Evolutionary conservation across 768 basidiomycete genomes (phyloP).

Genomic region (Cystobasidium tubakii): DNA sequence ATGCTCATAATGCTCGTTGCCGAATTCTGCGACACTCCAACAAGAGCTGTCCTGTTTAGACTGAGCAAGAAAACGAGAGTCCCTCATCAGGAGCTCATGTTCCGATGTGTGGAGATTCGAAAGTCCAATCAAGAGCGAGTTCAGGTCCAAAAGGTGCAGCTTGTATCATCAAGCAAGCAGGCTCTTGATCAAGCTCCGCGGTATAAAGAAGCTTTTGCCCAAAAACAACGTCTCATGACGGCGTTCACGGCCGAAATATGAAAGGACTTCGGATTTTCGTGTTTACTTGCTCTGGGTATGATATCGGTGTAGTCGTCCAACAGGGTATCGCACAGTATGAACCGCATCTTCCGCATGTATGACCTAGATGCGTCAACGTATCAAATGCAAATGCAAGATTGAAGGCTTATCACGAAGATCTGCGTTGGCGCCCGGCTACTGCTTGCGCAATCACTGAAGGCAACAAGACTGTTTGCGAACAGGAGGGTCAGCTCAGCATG

Average conservation of each 20-base stretch:
- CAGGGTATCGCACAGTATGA: no score
- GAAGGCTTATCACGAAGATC: background rate
- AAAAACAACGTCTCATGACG: background rate
- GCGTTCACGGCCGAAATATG: background rate
- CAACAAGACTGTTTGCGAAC: slow-evolving; percentile 16
- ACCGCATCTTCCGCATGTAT: no score
- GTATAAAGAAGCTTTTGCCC: background rate
- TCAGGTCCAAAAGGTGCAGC: background rate
- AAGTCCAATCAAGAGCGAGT: no score
- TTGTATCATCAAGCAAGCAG: background rate
- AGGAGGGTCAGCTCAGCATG: background rate
- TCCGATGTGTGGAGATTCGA: background rate
- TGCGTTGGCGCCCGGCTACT: background rate
- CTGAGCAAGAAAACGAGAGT: background rate
- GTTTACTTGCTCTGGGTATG: no score
- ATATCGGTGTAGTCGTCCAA: no score
- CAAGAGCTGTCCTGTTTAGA: background rate
- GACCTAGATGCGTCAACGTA: no score
- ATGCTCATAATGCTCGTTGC: background rate
- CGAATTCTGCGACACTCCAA: background rate
- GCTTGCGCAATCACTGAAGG: background rate
- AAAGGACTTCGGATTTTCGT: no score
- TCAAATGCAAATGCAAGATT: no score
- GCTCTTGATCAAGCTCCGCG: background rate
- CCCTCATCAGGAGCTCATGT: background rate